Percentiles rank a stretch among this genome's conserved stretches.
phyloP scores from a whole-genome alignment of 495 filamentous ascomycete genomes.

The Penicillium dipodomyicola region DNA sequence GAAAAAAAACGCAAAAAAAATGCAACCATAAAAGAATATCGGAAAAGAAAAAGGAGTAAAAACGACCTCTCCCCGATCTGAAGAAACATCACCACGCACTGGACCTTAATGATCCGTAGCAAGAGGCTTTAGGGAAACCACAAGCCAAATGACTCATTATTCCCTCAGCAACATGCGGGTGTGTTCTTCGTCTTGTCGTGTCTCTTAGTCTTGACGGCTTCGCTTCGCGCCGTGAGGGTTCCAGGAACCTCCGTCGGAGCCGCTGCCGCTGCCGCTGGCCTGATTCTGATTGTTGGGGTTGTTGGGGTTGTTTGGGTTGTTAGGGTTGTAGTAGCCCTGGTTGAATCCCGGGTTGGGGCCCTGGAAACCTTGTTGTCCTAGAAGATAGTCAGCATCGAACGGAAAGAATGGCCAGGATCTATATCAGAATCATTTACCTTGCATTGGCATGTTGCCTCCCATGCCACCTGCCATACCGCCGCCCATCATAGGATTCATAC shows the following conservation, averaged over 20 bases:
- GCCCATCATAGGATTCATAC: conserved; percentile 25
- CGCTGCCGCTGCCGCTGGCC: conserved; percentile 19
- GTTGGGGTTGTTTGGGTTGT: conserved; percentile 70
- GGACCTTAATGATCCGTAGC: background rate
- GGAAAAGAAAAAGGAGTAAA: no score
- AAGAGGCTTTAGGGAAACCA: background rate
- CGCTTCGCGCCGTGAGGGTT: conserved; percentile 85
- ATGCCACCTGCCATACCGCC: conserved; percentile 39
- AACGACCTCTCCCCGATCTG: background rate
- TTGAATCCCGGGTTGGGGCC: conserved; percentile 67
- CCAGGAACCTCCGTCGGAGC: conserved; percentile 57
- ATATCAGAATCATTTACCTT: conserved; percentile 45
- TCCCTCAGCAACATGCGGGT: background rate
- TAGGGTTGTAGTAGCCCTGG: conserved; percentile 33
- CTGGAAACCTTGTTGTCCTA: conserved; percentile 57
- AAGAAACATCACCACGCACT: background rate
- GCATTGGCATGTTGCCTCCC: conserved; percentile 60
- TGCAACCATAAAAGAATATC: background rate
- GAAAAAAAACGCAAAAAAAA: no score
- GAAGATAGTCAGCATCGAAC: conserved; percentile 8
- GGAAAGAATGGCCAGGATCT: background rate
- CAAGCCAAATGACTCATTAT: background rate
- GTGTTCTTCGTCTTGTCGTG: conserved; percentile 53
- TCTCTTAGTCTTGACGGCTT: conserved; percentile 59
- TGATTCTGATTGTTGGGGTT: conserved; percentile 37